These are phyloP conservation scores for Apiotrichum porosum DNA, from an alignment of 1,284 basidiomycete genomes.

Conservation along the genomic window DNA sequence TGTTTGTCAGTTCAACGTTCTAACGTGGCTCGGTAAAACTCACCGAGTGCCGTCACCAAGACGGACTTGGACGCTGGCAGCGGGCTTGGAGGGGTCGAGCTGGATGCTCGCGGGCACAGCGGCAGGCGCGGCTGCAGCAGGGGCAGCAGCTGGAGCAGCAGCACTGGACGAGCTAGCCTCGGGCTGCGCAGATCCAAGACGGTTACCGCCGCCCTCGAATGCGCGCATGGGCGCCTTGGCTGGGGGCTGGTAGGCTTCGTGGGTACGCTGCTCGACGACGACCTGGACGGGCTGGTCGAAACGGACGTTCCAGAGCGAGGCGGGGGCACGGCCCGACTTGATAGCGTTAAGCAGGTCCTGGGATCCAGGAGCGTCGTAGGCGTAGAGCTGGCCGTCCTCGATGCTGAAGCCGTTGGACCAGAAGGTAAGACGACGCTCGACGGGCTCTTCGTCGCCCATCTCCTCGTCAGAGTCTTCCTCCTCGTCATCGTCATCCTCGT, in stretches of 20 bases:
- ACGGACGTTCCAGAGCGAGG: slow-evolving; percentile 68
- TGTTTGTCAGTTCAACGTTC: neutral
- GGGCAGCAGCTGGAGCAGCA: slow-evolving; percentile 23
- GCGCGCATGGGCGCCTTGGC: slow-evolving; percentile 51
- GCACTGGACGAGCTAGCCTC: slow-evolving; percentile 22
- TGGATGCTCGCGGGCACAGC: slow-evolving; percentile 20
- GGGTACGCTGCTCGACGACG: slow-evolving; percentile 66
- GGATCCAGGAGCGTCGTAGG: slow-evolving; percentile 78
- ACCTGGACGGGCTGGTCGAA: slow-evolving; percentile 82
- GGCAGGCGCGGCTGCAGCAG: slow-evolving; percentile 21
- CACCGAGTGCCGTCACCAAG: slow-evolving; percentile 75
- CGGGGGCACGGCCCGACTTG: slow-evolving; percentile 75
- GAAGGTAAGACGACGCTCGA: slow-evolving; percentile 76
- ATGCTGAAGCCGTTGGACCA: slow-evolving; percentile 94
- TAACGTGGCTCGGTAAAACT: neutral
- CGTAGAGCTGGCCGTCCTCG: slow-evolving; percentile 80
- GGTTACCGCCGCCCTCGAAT: slow-evolving; percentile 73
- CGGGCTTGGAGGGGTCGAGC: slow-evolving; percentile 60
- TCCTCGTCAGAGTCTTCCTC: slow-evolving; percentile 26
- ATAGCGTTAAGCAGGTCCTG: slow-evolving; percentile 72
- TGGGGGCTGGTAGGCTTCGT: slow-evolving; percentile 65
- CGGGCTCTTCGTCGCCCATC: slow-evolving; percentile 56
- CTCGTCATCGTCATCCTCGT: slow-evolving; percentile 1
- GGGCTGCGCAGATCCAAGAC: slow-evolving; percentile 58
- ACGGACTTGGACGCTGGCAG: slow-evolving; percentile 83